A percentile compares a stretch with the other conserved stretches of the same genome.
Conservation (phyloP, 805 yeast species). For the Candida boidinii region DNA sequence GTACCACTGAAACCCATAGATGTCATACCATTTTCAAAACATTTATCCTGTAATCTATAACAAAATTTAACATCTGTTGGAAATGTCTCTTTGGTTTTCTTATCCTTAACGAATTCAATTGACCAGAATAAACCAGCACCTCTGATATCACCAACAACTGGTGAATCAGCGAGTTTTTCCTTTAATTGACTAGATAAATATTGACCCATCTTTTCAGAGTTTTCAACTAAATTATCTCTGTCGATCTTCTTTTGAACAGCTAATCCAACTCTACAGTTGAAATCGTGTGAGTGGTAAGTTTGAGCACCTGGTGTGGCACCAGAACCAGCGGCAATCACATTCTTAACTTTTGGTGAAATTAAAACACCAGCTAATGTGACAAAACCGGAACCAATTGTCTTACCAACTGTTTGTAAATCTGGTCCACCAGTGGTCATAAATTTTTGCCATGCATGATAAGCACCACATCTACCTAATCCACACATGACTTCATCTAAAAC, state of each 20-base stretch:
- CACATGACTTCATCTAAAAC: constrained; percentile 49
- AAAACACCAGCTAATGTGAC: constrained; percentile 42
- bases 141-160: constrained; percentile 41
- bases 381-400: constrained; percentile 42
- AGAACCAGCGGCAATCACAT: constrained; percentile 31
- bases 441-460: constrained; percentile 39
- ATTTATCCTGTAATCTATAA: constrained; percentile 24
- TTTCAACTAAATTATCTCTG: constrained; percentile 26
- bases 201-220: constrained; percentile 33
- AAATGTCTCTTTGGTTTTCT: constrained; percentile 37
- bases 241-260: constrained; percentile 38
- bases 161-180: constrained; percentile 19
- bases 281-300: constrained; percentile 41
- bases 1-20: constrained; percentile 32
- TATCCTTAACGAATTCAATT: constrained; percentile 40
- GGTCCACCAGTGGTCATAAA: constrained; percentile 30
- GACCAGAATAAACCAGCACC: constrained; percentile 52
- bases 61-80: constrained; percentile 22
- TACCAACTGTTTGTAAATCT: constrained; percentile 42
- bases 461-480: constrained; percentile 45
- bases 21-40: constrained; percentile 32
- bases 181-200: constrained; percentile 30
- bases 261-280: constrained; percentile 36
- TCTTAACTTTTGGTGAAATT: constrained; percentile 31
- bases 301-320: constrained; percentile 37